Evolutionary conservation across 495 filamentous ascomycete genomes (phyloP).

Genomic region (Elasticomyces elasticus): DNA sequence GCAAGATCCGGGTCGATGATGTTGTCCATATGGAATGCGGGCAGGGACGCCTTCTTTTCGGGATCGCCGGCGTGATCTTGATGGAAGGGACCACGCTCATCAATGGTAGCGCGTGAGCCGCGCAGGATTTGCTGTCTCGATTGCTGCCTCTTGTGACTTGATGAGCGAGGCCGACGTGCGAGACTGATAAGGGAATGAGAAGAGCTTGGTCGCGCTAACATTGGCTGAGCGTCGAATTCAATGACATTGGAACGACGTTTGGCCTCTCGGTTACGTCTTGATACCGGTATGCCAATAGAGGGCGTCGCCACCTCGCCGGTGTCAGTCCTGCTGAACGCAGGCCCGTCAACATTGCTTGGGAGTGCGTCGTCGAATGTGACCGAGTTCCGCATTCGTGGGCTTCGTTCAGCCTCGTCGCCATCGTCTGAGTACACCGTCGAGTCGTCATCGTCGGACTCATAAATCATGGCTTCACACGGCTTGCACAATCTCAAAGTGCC

Average conservation of each 20-base stretch:
- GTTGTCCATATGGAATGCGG: constrained; percentile 92
- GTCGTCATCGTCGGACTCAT: constrained; percentile 79
- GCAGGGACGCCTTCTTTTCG: constrained; percentile 53
- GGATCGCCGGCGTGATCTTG: constrained; percentile 57
- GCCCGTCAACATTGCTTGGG: neutral
- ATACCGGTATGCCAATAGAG: constrained; percentile 39
- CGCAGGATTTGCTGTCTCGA: constrained; percentile 72
- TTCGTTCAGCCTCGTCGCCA: constrained; percentile 5
- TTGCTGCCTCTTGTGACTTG: constrained; percentile 69
- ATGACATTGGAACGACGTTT: constrained; percentile 81
- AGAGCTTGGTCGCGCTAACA: constrained; percentile 71
- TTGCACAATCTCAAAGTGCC: constrained; percentile 86
- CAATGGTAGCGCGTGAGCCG: constrained; percentile 46
- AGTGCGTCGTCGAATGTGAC: constrained; percentile 6
- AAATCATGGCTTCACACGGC: constrained; percentile 85
- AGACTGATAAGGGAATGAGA: constrained; percentile 82
- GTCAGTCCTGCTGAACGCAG: neutral
- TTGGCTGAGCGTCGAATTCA: constrained; percentile 69
- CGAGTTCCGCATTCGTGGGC: constrained; percentile 5
- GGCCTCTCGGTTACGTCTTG: constrained; percentile 66
- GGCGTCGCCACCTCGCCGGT: constrained; percentile 30
- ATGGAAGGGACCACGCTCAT: constrained; percentile 84
- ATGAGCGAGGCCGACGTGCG: constrained; percentile 58
- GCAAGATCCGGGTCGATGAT: constrained; percentile 96
- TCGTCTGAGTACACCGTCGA: constrained; percentile 48